Evolutionary conservation across 441 rosid genomes (phyloP), one percentile per base, ranked within the genome.

Genomic region (Isatis lusitanica): DNA sequence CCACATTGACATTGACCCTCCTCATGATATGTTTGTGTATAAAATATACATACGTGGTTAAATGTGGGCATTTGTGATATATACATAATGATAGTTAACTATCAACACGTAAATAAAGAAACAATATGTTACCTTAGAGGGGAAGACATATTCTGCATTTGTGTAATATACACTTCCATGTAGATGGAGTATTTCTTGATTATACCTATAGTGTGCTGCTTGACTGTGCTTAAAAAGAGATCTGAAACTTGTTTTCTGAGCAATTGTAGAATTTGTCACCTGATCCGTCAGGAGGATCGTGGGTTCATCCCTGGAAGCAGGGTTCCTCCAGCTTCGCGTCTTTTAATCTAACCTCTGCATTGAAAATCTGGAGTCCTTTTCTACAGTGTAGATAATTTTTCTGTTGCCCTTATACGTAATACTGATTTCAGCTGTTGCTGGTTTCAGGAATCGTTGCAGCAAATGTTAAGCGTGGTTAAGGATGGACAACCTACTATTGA

Each of bases 401-500:
- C 8, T 53, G 55, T 58, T 55, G 57, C n/a, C 9, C 40, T 24
- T 36, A 63, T 44, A 58, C 61, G 31, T 52, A 55, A 63, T 36
- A 63, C 48, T 83, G 71, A 81, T 74, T 68, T 59, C 51, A 24
- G 38, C 46, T 75, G 16, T 77, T 74, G 13, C 50, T 43, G 59
- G 21, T 69, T 78, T 74, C 79, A 88, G 93, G 95, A 86, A 65
- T 84, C 79, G 60, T 70, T 90, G 50, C 82, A 58, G 59, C 84
- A 82, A 72, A 78, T 75, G 55, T 60, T 82, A 67, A 63, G 66
- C 76, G 82, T 81, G 39, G 71, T 28, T 47, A 85, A 65, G 68
- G 70, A 78, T 70, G 88, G 85, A 73, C 80, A 76, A 63, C 82
- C 82, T 75, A 78, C 66, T 53, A 68, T 83, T 72, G 95, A 90